Evolutionary conservation across 1,139 yeast genomes (phyloP).

Genomic region (Debaryomyces singareniensis): DNA sequence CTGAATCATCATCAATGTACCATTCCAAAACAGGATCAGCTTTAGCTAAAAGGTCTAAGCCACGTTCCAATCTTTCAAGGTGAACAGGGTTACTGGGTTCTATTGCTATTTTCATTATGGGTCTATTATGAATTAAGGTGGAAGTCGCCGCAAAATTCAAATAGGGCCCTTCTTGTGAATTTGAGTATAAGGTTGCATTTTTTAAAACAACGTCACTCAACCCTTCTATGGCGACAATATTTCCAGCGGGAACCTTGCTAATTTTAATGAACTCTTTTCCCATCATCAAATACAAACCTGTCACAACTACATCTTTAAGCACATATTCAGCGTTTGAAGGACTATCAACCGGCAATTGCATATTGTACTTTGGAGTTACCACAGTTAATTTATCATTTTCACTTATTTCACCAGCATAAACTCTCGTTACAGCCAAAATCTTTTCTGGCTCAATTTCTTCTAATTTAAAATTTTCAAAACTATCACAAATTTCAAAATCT

Average conservation of each 20-base stretch:
- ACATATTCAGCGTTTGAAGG: slow-evolving; percentile 37
- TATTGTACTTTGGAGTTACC: slow-evolving; percentile 84
- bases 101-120: slow-evolving; percentile 88
- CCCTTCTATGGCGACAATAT: slow-evolving; percentile 92
- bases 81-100: slow-evolving; percentile 88
- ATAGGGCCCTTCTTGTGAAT: slow-evolving; percentile 45
- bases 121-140: slow-evolving; percentile 56
- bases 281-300: slow-evolving; percentile 78
- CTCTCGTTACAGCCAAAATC: slow-evolving; percentile 80
- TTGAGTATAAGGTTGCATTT: slow-evolving; percentile 70
- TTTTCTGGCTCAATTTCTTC: slow-evolving; percentile 50
- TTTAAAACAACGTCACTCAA: slow-evolving; percentile 76
- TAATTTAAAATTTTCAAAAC: slow-evolving; percentile 27
- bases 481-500: slow-evolving; percentile 29
- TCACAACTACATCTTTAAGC: slow-evolving; percentile 40
- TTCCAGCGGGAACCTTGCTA: slow-evolving; percentile 86
- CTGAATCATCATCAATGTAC: slow-evolving; percentile 72
- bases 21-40: slow-evolving; percentile 94
- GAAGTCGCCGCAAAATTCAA: slow-evolving; percentile 63
- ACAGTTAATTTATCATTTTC: slow-evolving; percentile 72
- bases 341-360: slow-evolving; percentile 52
- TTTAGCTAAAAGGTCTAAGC: slow-evolving; percentile 69
- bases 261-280: slow-evolving; percentile 82
- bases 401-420: slow-evolving; percentile 76
- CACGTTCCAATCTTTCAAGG: slow-evolving; percentile 68